phyloP scores from a whole-genome alignment of 441 rosid genomes.

The Eutrema salsugineum region DNA sequence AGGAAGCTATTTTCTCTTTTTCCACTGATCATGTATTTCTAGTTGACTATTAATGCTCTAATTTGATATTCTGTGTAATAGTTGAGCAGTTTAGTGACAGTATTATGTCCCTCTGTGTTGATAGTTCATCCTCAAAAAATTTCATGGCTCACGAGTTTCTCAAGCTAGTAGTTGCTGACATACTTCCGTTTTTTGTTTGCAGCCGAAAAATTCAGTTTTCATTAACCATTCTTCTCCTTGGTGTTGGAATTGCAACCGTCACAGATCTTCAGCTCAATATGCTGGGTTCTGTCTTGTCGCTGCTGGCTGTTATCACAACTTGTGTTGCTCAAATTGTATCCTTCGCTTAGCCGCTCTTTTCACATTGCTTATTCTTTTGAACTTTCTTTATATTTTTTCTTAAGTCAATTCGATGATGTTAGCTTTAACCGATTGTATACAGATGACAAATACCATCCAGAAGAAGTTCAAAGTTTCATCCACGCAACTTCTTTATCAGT shows the following conservation, averaged over 20 bases:
- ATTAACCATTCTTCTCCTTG: constrained; percentile 75
- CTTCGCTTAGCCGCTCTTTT: constrained; percentile 31
- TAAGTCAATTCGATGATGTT: constrained; percentile 11
- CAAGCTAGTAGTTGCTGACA: constrained; percentile 6
- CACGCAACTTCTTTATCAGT: constrained; percentile 95
- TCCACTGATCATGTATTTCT: too few relatives aligned
- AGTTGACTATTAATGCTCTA: too few relatives aligned
- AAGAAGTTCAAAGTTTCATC: constrained; percentile 98
- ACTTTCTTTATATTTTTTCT: not conserved
- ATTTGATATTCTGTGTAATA: not conserved
- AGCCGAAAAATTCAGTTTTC: constrained; percentile 86
- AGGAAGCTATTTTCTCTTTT: not conserved
- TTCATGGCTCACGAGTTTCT: not conserved
- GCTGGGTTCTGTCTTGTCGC: constrained; percentile 83
- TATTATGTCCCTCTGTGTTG: constrained; percentile 2
- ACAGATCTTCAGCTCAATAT: constrained; percentile 97
- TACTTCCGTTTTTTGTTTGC: constrained; percentile 34
- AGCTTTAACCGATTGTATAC: constrained; percentile 53
- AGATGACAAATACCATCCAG: constrained; percentile 99
- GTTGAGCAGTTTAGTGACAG: constrained; percentile 3
- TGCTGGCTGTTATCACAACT: constrained; percentile 91
- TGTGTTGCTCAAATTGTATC: constrained; percentile 99
- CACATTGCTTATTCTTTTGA: not conserved
- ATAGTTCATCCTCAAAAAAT: not conserved
- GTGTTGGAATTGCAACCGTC: constrained; percentile 98